Conservation (phyloP, 192 early-diverging fungal species). For the Haplosporangium gracile region DNA sequence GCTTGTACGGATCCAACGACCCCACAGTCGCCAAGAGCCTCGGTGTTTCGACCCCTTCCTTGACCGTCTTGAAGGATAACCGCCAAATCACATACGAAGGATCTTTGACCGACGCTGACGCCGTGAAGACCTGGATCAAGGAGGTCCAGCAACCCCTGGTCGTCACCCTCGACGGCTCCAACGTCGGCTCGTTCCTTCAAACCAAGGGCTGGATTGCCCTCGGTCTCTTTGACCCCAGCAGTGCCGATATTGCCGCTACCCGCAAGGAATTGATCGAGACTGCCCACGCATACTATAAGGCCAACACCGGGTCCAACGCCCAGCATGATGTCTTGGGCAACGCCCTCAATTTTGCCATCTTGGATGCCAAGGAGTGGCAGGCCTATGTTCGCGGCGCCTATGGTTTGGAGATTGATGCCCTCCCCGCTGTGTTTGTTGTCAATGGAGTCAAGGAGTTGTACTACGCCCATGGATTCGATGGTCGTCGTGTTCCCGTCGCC, state of each 20-base stretch:
- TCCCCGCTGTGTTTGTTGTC: conserved; percentile 50
- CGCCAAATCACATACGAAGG: conserved; percentile 44
- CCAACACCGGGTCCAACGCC: conserved; percentile 11
- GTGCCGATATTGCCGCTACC: conserved; percentile 9
- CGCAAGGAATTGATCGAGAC: conserved; percentile 44
- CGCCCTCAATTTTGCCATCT: conserved; percentile 66
- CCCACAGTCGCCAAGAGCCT: conserved; percentile 28
- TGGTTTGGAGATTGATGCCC: conserved; percentile 29
- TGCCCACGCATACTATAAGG: conserved; percentile 41
- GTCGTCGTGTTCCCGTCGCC: conserved; percentile 25
- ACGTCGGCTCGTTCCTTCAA: conserved; percentile 78
- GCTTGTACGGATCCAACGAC: conserved; percentile 21
- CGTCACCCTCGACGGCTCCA: conserved; percentile 69
- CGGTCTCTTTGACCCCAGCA: conserved; percentile 68
- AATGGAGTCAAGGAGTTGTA: conserved; percentile 44
- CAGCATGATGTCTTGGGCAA: neutral
- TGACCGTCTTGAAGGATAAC: conserved; percentile 75
- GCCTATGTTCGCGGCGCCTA: conserved; percentile 72
- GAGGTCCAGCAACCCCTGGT: conserved; percentile 76
- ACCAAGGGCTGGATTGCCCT: conserved; percentile 74
- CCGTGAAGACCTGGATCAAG: conserved; percentile 72
- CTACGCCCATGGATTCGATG: conserved; percentile 39
- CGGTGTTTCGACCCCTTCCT: conserved; percentile 54
- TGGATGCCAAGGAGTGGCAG: conserved; percentile 73
- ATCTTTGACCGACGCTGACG: conserved; percentile 50